Evolutionary conservation across 768 basidiomycete species (phyloP).

Genomic region (Lactarius deliciosus): DNA sequence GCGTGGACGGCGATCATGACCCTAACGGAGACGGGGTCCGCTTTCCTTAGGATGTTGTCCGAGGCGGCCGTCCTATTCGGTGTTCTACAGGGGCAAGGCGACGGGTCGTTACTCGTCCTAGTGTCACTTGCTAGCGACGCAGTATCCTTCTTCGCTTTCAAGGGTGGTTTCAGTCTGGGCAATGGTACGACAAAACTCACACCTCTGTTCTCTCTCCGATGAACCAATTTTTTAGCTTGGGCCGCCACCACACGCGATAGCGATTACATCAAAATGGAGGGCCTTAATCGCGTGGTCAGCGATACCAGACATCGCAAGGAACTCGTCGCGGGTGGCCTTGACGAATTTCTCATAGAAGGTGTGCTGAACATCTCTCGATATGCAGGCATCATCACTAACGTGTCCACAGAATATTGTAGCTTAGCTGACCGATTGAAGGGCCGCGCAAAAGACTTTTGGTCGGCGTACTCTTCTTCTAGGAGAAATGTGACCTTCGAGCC

Average conservation of each 20-base stretch:
- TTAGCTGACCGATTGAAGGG: constrained; percentile 22
- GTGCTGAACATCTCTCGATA: constrained; percentile 42
- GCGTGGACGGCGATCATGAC: constrained; percentile 60
- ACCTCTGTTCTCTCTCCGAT: not conserved
- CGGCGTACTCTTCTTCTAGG: not conserved
- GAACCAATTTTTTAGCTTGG: constrained; percentile 47
- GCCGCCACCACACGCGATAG: constrained; percentile 66
- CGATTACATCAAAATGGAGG: constrained; percentile 63
- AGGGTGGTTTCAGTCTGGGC: not conserved
- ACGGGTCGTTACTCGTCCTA: constrained; percentile 58
- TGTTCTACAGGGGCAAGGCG: constrained; percentile 61
- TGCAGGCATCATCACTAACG: not conserved
- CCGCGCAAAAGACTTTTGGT: constrained; percentile 24
- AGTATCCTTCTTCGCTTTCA: constrained; percentile 39
- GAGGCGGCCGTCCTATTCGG: constrained; percentile 59
- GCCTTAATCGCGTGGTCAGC: constrained; percentile 59
- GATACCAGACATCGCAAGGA: constrained; percentile 64
- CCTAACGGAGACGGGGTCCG: constrained; percentile 43
- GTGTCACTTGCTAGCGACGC: constrained; percentile 55
- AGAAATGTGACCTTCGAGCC: not conserved
- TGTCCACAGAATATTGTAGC: constrained; percentile 16
- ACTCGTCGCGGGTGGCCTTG: constrained; percentile 64
- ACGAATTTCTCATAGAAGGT: not conserved
- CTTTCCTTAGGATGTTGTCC: constrained; percentile 50
- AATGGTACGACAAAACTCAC: not conserved